Evolutionary conservation across 805 yeast genomes (phyloP).

Genomic region (Barnettozyma pratensis): DNA sequence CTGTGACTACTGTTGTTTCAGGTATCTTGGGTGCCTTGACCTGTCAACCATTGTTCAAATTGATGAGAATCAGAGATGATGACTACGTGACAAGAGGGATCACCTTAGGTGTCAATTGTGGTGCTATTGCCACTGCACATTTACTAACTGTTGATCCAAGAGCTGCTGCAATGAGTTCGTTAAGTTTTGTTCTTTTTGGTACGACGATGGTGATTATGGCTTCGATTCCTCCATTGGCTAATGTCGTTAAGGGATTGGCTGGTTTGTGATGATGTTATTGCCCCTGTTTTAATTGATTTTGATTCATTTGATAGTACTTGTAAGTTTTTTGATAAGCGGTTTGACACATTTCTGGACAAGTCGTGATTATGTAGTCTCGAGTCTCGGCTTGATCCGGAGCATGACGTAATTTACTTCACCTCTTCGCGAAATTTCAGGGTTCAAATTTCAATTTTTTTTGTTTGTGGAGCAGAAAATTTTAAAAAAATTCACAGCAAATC

Average conservation of each 20-base stretch:
- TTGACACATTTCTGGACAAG: no score
- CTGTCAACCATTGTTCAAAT: slow-evolving; percentile 43
- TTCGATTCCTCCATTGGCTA: slow-evolving; percentile 51
- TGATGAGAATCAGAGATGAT: slow-evolving; percentile 46
- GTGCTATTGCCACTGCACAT: slow-evolving; percentile 81
- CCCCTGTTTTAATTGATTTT: no score
- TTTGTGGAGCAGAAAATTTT: background rate
- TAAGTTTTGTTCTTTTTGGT: slow-evolving; percentile 69
- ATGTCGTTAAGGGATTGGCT: slow-evolving; percentile 41
- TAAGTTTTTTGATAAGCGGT: no score
- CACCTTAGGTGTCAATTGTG: slow-evolving; percentile 71
- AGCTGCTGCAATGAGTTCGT: slow-evolving; percentile 73
- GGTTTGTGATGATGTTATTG: slow-evolving; percentile 27
- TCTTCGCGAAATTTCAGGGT: background rate
- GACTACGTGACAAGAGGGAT: slow-evolving; percentile 76
- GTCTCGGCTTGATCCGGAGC: no score
- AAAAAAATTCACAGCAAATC: background rate
- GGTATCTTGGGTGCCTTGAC: slow-evolving; percentile 72
- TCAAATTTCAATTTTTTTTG: background rate
- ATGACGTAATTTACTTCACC: no score
- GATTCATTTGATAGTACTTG: no score
- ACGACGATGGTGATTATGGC: slow-evolving; percentile 66
- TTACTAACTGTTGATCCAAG: slow-evolving; percentile 64
- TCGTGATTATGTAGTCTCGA: no score
- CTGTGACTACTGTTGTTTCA: slow-evolving; percentile 70